A percentile compares a stretch with the other conserved stretches of the same genome.
Conservation (phyloP, 768 basidiomycete species). For the Leccinum ochraceum region DNA sequence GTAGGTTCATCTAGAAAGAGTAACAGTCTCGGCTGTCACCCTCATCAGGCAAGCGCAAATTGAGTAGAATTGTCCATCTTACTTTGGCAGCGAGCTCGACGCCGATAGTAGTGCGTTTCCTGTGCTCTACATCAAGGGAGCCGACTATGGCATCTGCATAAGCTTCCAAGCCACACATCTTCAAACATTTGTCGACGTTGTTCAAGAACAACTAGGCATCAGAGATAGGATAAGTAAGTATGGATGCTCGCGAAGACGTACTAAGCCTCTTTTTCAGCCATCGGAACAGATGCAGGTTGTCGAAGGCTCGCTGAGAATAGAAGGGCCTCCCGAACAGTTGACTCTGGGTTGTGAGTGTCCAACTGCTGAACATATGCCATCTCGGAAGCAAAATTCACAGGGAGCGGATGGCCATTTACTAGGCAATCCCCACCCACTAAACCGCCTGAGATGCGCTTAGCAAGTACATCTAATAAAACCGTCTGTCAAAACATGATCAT, state of each 20-base stretch:
- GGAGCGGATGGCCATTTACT: slow-evolving; percentile 55
- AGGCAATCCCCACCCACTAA: slow-evolving; percentile 52
- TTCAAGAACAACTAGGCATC: too few relatives aligned
- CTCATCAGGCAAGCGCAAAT: too few relatives aligned
- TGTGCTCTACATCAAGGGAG: too few relatives aligned
- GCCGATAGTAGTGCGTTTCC: too few relatives aligned
- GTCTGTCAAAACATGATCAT: slow-evolving; percentile 37
- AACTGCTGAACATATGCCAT: slow-evolving; percentile 65
- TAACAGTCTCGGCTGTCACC: too few relatives aligned
- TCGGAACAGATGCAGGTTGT: slow-evolving; percentile 64
- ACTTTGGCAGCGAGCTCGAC: too few relatives aligned
- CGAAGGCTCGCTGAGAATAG: slow-evolving; percentile 78
- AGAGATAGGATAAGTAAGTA: neutral
- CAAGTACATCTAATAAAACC: slow-evolving; percentile 58
- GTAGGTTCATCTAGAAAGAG: too few relatives aligned
- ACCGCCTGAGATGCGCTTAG: slow-evolving; percentile 49
- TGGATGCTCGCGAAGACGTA: slow-evolving; percentile 36
- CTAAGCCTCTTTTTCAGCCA: slow-evolving; percentile 78
- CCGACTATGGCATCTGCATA: too few relatives aligned
- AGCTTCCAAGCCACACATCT: too few relatives aligned
- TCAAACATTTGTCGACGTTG: too few relatives aligned
- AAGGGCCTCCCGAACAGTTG: slow-evolving; percentile 81
- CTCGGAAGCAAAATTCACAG: slow-evolving; percentile 63
- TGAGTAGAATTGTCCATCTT: too few relatives aligned
- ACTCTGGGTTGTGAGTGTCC: slow-evolving; percentile 73